Evolutionary conservation across 2,329 filamentous ascomycete species (phyloP), one percentile per base, ranked within the genome.

Genomic region (Pseudogymnoascus sp.): DNA sequence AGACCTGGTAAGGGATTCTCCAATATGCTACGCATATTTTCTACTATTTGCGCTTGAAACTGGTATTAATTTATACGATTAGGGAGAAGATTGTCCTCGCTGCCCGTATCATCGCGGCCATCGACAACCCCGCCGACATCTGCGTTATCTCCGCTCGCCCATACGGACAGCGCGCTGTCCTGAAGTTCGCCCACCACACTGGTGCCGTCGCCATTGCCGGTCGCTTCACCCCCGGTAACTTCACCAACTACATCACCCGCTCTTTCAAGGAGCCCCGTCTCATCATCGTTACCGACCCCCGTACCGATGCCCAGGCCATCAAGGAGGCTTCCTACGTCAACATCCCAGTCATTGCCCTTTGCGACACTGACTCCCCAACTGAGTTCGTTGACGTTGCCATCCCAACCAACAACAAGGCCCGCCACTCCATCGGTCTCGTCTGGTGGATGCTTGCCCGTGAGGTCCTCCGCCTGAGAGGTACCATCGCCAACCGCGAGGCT

Each of bases 171-270:
- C 93, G 94, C 83, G 93, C 94, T 74, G 95, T 99, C 77, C 90
- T 99, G 79, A 99, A 99, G 89, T 99, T 99, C 84, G 94, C 94
- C 75, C 84, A 92, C 69, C 94, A 99, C 89, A 99, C 94, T 71
- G 94, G 94, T 78, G 92, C 95, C 75, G 90, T 92, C 75, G 90
- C 94, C 80, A 99, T 99, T 76, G 95, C 94, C 75, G 94, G 94
- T 84, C 94, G 94, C 79, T 99, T 99, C 90, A 99, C 94, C 77
- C 94, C 94, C 79, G 94, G 94, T 90, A 96, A 93, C 81, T 99
- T 99, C 89, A 99, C 94, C 86, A 99, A 99, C 88, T 99, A 99
- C 90, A 99, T 99, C 89, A 99, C 95, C 81, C 93, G 94, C 77
- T 97, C 94, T 70, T 99, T 99, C 92, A 97, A 97, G 89, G 94